Base-by-base conservation (phyloP, 2,329 filamentous ascomycete species). In the Ophiostoma pallidulum region DNA sequence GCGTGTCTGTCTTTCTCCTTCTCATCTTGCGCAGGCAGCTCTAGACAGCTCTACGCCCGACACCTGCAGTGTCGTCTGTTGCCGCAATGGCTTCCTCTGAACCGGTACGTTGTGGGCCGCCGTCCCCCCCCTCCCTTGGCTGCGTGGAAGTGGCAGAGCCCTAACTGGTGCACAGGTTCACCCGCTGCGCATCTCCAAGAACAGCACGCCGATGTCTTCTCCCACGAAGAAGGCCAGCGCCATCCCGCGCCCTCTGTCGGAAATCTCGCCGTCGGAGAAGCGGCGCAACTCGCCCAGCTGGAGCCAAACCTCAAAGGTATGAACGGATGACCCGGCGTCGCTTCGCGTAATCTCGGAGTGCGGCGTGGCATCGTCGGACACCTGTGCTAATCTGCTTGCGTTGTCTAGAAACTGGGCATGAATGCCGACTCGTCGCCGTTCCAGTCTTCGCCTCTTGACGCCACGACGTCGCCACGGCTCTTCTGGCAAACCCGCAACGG, bases 281-380 rank as follows among this genome's bases (percentile, higher is more conserved):
- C 80, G 91, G 62, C 78, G 90, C 59, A 97, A 97, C 70, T 96
- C 90, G 43, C 89, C 90, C 45, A 94, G 85, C 71, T 94, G 84
- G 78, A 89, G 84, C 59, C 84, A 90, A 64, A 65, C 69, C 52
- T 73, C 67, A 70, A 88, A 85, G 77, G 84, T 90, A 73, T 64
- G 65, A 10, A 9, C 4, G 16, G 24, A n/a, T 28, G 8, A 28
- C 13, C 16, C 6, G 13, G 9, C 4, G 38, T n/a, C 1, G n/a
- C 29, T 39, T 16, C 28, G n/a, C n/a, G n/a, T n/a, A n/a, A n/a
- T n/a, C n/a, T n/a, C n/a, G n/a, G n/a, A n/a, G n/a, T n/a, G 13
- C 2, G 22, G n/a, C 10, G 10, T 28, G 9, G 22, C 22, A 6
- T 14, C 26, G 3, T 35, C 43, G 24, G 26, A 18, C 35, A 14